Evolutionary conservation across 345 rosid genomes (phyloP), one percentile per base, ranked within the genome.

Genomic region (Bruguiera parviflora): DNA sequence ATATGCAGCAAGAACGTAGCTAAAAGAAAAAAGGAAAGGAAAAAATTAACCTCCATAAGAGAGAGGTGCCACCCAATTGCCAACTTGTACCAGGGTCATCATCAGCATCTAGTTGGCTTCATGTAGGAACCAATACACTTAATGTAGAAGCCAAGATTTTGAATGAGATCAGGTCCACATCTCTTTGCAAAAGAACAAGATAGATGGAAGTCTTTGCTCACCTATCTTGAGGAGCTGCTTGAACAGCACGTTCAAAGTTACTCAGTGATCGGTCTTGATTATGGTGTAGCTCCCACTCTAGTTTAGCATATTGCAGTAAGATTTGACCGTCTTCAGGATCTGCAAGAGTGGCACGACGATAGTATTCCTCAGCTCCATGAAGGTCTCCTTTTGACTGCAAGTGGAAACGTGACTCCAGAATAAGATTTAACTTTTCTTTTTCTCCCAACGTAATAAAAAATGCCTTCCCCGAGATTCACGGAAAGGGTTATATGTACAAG

Each of bases 191-290:
- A 43, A 74, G 27, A 47, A 21, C 25, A 31, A 21, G 49, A 61
- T 19, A 32, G 29, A 28, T 37, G 32, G 28, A 27, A 47, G 31
- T 29, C 18, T 64, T 21, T 5, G 52, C 73, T 60, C 10, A 86
- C 98, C 92, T 90, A 77, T 93, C 83, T 5, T 78, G 68, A 35
- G 92, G 91, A 71, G 97, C 86, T 39, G 83, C 84, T 81, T 58
- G 75, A 77, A 82, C 82, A 2, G 97, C 96, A 58, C 76, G 86
- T 79, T 87, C 84, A 72, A 83, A 89, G 86, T 80, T 86, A 73
- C 53, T 72, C 49, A 72, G 70, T 16, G 96, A 93, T 80, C 71
- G 85, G 57, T 71, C 80, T 78, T 78, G 79, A 71, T 90, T 91
- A 65, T 72, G 83, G 75, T 91, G 82, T 65, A 86, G 82, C 70